Percentiles rank a stretch among this genome's conserved stretches.
Evolutionary conservation across 2,329 filamentous ascomycete species (phyloP).

Genomic region (Fusarium sterilihyphosum): DNA sequence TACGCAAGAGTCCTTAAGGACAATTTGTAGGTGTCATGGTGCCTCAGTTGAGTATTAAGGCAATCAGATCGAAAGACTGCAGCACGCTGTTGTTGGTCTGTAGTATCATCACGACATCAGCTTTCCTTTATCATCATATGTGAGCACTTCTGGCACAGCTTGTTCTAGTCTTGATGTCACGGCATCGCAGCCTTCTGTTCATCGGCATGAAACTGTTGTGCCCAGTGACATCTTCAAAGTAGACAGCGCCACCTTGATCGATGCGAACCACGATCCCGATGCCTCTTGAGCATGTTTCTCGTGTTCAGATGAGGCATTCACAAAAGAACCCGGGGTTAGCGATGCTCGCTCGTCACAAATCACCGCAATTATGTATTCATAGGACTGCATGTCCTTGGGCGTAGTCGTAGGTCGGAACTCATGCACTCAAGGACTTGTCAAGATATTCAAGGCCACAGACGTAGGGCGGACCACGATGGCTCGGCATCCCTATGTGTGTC

Average conservation of each 20-base stretch:
- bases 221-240: conserved; percentile 15
- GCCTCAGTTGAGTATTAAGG: neutral
- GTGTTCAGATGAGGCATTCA: conserved; percentile 31
- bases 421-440: neutral
- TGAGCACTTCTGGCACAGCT: neutral
- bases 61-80: neutral
- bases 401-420: neutral
- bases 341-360: conserved; percentile 16
- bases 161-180: neutral
- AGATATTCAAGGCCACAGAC: neutral
- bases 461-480: neutral
- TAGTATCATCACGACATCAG: neutral
- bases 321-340: neutral
- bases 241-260: conserved; percentile 8
- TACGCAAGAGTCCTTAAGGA: neutral
- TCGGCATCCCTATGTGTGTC: neutral
- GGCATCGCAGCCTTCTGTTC: neutral
- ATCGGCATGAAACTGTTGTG: conserved; percentile 2
- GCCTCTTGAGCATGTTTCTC: conserved; percentile 23
- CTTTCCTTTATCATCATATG: neutral
- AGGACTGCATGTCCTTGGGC: neutral
- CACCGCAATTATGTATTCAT: conserved; percentile 25
- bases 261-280: conserved; percentile 13
- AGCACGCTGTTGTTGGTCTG: neutral
- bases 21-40: neutral